A percentile compares a stretch with the other conserved stretches of the same genome.
Conservation (phyloP, 1,284 basidiomycete genomes). For the Ceratobasidium sp. region DNA sequence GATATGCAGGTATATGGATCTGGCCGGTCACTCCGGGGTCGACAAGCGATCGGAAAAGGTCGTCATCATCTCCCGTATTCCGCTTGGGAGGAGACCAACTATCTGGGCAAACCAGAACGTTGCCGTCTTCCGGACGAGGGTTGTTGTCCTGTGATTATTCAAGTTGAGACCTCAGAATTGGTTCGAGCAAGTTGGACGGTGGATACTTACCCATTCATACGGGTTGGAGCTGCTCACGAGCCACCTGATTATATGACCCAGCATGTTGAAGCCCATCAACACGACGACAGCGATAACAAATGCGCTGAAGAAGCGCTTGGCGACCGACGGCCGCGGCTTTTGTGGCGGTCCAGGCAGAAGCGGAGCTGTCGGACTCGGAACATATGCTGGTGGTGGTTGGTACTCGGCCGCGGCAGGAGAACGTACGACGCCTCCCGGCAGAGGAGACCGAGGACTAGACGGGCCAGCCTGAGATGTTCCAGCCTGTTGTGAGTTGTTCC, state of each 20-base stretch:
- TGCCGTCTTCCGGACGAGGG: conserved; percentile 22
- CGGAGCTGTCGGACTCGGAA: conserved; percentile 16
- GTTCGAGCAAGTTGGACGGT: neutral
- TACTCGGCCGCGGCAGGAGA: neutral
- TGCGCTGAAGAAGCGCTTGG: conserved; percentile 35
- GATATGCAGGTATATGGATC: conserved; percentile 13
- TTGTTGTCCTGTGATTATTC: conserved; percentile 28
- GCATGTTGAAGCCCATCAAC: neutral
- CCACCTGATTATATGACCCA: neutral
- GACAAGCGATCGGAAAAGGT: neutral
- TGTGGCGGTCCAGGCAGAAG: conserved; percentile 41
- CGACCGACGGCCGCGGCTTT: conserved; percentile 28
- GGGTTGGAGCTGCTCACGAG: neutral
- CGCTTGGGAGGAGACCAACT: conserved; percentile 1
- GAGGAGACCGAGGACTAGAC: conserved; percentile 17
- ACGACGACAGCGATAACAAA: conserved; percentile 15
- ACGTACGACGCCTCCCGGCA: neutral
- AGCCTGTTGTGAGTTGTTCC: conserved; percentile 22
- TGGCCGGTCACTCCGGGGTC: neutral
- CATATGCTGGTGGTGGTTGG: conserved; percentile 34
- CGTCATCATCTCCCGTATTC: neutral
- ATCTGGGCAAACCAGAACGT: conserved; percentile 16
- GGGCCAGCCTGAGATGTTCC: conserved; percentile 34
- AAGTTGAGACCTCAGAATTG: neutral
- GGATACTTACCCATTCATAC: conserved; percentile 20